These are phyloP conservation scores for Neopestalotiopsis sp. DNA, from an alignment of 2,329 filamentous ascomycete genomes.

Conservation along the genomic window DNA sequence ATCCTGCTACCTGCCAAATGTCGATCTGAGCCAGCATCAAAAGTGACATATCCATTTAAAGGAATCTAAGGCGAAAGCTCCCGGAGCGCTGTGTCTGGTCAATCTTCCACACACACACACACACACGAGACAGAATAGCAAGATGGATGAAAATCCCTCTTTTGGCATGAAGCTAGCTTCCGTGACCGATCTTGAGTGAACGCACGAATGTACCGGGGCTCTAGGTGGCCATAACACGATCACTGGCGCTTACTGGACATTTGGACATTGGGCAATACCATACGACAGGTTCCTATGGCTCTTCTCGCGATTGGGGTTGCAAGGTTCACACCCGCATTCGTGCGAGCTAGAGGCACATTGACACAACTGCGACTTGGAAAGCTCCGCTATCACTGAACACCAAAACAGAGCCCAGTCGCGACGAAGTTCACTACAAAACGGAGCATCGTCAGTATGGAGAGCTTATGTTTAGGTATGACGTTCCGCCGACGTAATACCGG, in stretches of 20 bases:
- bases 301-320: not conserved
- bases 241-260: not conserved
- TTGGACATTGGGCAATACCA: not conserved
- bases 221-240: not conserved
- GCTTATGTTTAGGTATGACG: not conserved
- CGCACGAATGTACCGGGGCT: not conserved
- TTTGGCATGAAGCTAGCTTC: not conserved
- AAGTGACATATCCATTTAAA: not conserved
- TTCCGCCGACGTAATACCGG: not conserved
- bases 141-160: not conserved
- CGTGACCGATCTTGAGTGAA: not conserved
- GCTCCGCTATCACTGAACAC: not conserved
- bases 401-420: not conserved
- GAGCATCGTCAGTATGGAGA: not conserved
- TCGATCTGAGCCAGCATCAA: slow-evolving; percentile 2
- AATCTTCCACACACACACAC: not conserved
- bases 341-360: not conserved
- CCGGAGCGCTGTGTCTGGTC: not conserved
- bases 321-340: not conserved
- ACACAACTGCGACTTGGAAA: not conserved
- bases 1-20: slow-evolving; percentile 5
- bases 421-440: not conserved
- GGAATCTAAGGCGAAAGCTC: not conserved
- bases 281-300: not conserved
- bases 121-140: not conserved